Evolutionary conservation across 169 alveolate genomes (phyloP).

Genomic region (Neospora caninum): DNA sequence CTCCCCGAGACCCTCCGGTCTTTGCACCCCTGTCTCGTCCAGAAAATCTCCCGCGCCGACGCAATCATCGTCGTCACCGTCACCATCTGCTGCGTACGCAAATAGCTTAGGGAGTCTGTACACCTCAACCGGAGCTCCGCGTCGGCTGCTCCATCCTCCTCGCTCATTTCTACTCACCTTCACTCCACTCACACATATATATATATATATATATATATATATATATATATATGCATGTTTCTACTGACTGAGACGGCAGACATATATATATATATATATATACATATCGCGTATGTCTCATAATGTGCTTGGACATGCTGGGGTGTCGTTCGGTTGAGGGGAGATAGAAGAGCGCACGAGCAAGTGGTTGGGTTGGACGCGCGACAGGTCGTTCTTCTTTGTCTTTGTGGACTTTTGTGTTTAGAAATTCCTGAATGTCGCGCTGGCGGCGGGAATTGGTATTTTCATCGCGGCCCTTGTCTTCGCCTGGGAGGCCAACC

Average conservation of each 20-base stretch:
- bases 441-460: conserved; percentile 82
- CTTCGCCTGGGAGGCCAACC: conserved; percentile 85
- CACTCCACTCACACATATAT: not conserved
- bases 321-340: no score
- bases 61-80: conserved; percentile 83
- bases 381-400: not conserved
- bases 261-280: no score
- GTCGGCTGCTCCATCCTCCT: no score
- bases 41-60: conserved; percentile 82
- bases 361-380: no score
- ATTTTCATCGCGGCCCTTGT: conserved; percentile 80
- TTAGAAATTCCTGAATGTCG: conserved; percentile 76
- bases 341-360: no score
- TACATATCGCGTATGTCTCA: not conserved
- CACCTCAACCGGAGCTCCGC: no score
- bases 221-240: not conserved
- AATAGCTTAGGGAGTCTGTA: not conserved
- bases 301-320: no score
- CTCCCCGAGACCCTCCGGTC: conserved; percentile 78
- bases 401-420: not conserved
- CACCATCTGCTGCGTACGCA: conserved; percentile 76
- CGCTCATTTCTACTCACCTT: no score
- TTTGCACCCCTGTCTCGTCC: conserved; percentile 79
- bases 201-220: not conserved
- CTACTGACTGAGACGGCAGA: no score